Base-by-base conservation (phyloP, 305 asterid species). In the Ajuga reptans region DNA sequence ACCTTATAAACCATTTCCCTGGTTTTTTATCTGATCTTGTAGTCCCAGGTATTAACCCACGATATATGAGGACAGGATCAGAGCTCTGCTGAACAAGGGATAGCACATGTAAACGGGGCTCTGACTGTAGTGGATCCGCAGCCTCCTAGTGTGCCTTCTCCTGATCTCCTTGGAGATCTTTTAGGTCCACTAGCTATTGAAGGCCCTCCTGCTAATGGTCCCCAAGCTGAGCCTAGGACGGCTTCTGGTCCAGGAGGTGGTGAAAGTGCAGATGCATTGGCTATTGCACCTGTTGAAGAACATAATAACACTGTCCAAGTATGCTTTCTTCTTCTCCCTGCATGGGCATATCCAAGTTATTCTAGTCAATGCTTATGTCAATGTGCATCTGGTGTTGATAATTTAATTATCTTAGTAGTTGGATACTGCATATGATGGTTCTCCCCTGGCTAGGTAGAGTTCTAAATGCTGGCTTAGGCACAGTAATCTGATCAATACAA, bases 141-240 rank as follows among this genome's bases (percentile, higher is more conserved):
- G 80, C 89, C 86, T 55, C 67, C 88, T 63, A 80, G 84, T 72
- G 68, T 84, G 8, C 79, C 90, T 62, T 84, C 99, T 69, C 85
- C 90, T 69, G 99, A 94, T 77, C 86, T 89, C 79, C 87, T 94
- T 78, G 97, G 97, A 68, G 99, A 94, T 85, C 92, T 91, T 68
- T 79, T 94, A 77, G 96, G 88, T 37, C 86, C 99, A 21, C 79
- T 94, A 63, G 92, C 98, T 64, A 94, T 89, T 78, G 98, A 85
- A 73, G 94, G 92, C 77, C 89, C 92, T 64, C 77, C 85, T 9
- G 80, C 65, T 67, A 74, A 79, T 68, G 65, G 83, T 69, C 68
- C 77, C 49, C 86, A 80, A 80, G 56, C 90, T 73, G 87, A 80
- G 80, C 83, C 78, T 6, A 78, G 76, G 59, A 56, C 68, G 55